Evolutionary conservation across 176 grass and related monocot species (phyloP).

Genomic region (Ensete glaucum): DNA sequence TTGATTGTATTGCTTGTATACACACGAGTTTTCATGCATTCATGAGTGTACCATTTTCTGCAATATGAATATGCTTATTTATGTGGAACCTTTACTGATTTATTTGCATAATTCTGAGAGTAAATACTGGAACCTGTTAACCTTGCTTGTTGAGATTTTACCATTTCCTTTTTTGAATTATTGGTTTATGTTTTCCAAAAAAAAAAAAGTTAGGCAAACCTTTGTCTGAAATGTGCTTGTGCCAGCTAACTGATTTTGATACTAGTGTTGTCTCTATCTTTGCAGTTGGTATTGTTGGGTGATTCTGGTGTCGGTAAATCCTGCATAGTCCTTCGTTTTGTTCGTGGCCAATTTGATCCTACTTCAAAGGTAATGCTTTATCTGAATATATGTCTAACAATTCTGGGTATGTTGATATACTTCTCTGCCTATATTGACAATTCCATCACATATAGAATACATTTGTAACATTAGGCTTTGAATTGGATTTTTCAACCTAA

Average conservation of each 20-base stretch:
- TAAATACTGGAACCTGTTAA: not conserved
- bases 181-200: not conserved
- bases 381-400: not conserved
- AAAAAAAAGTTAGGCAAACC: not conserved
- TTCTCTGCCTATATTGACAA: no score
- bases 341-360: constrained; percentile 91
- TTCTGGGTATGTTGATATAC: not conserved
- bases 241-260: not conserved
- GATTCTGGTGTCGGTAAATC: constrained; percentile 95
- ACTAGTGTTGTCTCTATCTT: constrained; percentile 6
- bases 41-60: not conserved
- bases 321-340: constrained; percentile 93
- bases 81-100: not conserved
- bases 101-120: not conserved
- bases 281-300: constrained; percentile 78
- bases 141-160: not conserved
- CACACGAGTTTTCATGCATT: not conserved
- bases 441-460: not conserved
- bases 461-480: not conserved
- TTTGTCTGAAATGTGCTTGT: not conserved
- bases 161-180: not conserved
- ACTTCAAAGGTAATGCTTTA: constrained; percentile 69
- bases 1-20: not conserved
- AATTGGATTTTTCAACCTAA: not conserved
- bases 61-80: not conserved